Evolutionary conservation across 495 filamentous ascomycete species (phyloP), one percentile per base, ranked within the genome.

Genomic region (Chaetomidium leptoderma): DNA sequence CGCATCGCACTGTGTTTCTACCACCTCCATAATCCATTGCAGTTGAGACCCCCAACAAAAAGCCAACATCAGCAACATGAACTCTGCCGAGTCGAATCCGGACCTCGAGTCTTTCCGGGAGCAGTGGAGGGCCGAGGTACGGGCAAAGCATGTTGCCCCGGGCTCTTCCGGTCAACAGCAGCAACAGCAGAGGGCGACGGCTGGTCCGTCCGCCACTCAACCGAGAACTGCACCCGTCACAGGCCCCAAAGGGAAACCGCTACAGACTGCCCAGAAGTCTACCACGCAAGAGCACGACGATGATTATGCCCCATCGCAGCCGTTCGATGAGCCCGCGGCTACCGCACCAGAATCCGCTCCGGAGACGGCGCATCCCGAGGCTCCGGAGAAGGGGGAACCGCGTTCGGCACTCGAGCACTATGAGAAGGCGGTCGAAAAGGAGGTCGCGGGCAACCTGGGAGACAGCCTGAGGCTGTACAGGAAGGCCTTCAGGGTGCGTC

Each of bases 391-490:
- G 10, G 60, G 71, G 30, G 86, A 90, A 62, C 90, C 87, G 13
- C 74, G 74, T 23, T 89, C 91, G 8, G 93, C 93, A 4, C 72
- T 97, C 37, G 93, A 97, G 65, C 89, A 96, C 69, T 97, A 95
- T 65, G 93, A 97, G 69, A 80, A 81, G 69, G 95, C 92, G 0
- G 90, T 95, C 8, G 90, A 96, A 74, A 89, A 82, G 65, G 95
- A 97, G 72, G 78, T 78, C 0, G 84, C 85, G 56, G 93, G 93
- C 0, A 92, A 80, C 54, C 74, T 97, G 19, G 92, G 93, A 4
- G 93, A 97, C 60, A 97, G 93, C 70, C 65, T 98, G 44, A 83
- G 79, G 58, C 83, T 93, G 59, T 97, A 98, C 67, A 82, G 93
- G 53, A 90, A 89, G 66, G 93, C 93, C 4, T 97, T 92, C 65